These are phyloP conservation scores for Aegilops speltoides DNA, from an alignment of 176 grass and related monocot species.

Conservation along the genomic window DNA sequence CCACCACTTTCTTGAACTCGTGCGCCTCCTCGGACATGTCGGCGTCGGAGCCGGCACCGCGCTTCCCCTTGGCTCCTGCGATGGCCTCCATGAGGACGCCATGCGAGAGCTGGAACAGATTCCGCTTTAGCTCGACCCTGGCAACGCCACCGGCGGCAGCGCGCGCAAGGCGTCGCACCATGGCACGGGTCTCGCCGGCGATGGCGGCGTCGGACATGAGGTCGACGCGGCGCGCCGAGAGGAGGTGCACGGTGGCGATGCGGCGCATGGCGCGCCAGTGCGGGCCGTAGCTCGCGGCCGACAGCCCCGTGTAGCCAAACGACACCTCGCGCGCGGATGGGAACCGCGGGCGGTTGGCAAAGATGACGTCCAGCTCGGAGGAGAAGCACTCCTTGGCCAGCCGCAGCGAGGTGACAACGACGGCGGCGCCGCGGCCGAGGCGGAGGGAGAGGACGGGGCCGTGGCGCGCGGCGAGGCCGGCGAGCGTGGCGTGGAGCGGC, in stretches of 20 bases:
- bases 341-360: neutral
- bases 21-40: neutral
- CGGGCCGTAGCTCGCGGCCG: neutral
- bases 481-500: neutral
- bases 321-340: neutral
- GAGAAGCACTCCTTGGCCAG: neutral
- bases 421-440: neutral
- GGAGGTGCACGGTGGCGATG: neutral
- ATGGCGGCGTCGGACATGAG: neutral
- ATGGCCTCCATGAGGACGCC: neutral
- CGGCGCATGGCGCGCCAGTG: neutral
- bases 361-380: neutral
- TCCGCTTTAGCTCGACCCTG: neutral
- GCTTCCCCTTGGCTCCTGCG: neutral
- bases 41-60: neutral
- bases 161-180: neutral
- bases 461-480: neutral
- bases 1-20: conserved; percentile 34
- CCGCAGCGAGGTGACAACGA: neutral
- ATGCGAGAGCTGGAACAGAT: neutral
- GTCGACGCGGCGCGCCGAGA: neutral
- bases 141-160: neutral
- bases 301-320: neutral
- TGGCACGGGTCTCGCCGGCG: neutral
- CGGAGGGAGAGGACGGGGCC: neutral